Conservation (phyloP, 1,284 basidiomycete genomes). For the Cystobasidium sp. region DNA sequence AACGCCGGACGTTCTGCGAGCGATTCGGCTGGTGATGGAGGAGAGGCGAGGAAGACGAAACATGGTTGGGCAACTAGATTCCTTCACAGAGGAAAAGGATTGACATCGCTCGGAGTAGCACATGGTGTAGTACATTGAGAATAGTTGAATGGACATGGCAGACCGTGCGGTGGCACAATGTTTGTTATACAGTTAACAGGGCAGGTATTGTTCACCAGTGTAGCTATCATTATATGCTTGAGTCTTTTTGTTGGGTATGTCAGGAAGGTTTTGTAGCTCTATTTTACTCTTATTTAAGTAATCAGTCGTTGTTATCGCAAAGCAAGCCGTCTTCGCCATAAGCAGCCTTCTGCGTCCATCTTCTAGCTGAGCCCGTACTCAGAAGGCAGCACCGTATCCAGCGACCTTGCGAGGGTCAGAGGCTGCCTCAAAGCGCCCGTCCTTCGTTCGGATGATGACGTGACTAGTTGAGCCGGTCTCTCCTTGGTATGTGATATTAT, state of each 20-base stretch:
- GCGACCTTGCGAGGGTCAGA: constrained; percentile 45
- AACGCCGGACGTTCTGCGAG: background rate
- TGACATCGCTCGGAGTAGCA: constrained; percentile 8
- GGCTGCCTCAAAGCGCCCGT: constrained; percentile 42
- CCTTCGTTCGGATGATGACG: constrained; percentile 27
- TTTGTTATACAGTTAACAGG: no score
- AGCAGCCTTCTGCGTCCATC: no score
- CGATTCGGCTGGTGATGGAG: background rate
- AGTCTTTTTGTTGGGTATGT: no score
- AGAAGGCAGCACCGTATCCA: constrained; percentile 27
- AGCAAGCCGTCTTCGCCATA: no score
- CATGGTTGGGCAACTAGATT: constrained; percentile 10
- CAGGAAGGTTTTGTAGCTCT: no score
- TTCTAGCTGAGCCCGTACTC: background rate
- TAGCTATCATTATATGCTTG: no score
- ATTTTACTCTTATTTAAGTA: no score
- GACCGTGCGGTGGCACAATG: background rate
- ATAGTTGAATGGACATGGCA: background rate
- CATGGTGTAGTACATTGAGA: constrained; percentile 29
- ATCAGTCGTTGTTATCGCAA: no score
- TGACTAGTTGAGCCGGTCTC: constrained; percentile 43
- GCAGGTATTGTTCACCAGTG: no score
- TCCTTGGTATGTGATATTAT: constrained; percentile 56
- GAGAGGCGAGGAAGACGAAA: background rate
- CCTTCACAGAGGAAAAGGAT: constrained; percentile 6